phyloP scores from a whole-genome alignment of 306 rosid species.

The Castanopsis chinensis region DNA sequence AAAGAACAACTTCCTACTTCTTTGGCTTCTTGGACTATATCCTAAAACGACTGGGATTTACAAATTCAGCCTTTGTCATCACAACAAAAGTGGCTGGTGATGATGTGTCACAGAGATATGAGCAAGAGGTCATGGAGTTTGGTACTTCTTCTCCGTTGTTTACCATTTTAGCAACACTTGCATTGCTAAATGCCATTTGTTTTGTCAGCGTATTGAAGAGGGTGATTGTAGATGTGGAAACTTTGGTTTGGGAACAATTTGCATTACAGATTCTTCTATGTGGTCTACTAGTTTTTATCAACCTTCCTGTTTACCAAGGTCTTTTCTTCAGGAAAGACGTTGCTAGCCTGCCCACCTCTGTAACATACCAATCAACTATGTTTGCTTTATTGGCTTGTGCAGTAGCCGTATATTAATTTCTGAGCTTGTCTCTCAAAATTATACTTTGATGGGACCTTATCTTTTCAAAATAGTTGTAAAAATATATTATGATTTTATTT shows the following conservation, averaged over 20 bases:
- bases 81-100: background rate
- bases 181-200: background rate
- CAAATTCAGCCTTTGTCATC: background rate
- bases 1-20: background rate
- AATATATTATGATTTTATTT: too few species aligned
- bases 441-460: too few species aligned
- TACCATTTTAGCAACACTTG: background rate
- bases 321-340: background rate
- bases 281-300: background rate
- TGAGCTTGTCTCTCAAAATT: background rate
- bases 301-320: constrained; percentile 1
- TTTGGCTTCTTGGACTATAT: background rate
- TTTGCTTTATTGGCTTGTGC: constrained; percentile 3
- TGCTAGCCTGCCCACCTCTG: background rate
- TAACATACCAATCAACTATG: background rate
- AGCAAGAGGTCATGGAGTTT: background rate
- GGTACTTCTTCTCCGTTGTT: background rate
- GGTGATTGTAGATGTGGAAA: background rate
- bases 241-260: background rate
- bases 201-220: background rate
- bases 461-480: too few species aligned
- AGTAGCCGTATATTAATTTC: background rate
- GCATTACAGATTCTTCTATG: background rate
- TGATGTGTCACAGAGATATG: background rate
- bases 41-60: background rate